Evolutionary conservation across 768 basidiomycete species (phyloP).

Genomic region (Rhodotorula sphaerocarpa): DNA sequence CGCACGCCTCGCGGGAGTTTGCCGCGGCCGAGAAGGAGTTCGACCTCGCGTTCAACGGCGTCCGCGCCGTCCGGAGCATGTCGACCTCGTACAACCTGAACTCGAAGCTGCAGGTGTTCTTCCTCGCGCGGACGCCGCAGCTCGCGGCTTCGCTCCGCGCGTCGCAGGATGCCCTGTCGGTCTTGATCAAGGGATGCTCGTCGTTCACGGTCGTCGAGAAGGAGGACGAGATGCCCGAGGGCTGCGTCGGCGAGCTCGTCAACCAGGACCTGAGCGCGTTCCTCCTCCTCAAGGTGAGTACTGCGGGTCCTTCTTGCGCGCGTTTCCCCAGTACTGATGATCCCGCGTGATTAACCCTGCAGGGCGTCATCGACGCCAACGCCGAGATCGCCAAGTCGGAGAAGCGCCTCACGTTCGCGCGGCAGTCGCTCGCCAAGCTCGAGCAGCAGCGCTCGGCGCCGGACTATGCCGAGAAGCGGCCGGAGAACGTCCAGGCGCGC

Average conservation of each 20-base stretch:
- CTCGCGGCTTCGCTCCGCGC: conserved; percentile 59
- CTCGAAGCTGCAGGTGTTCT: conserved; percentile 74
- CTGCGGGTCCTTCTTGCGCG: no score
- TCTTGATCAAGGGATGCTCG: conserved; percentile 82
- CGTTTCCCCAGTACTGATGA: no score
- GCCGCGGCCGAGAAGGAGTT: conserved; percentile 72
- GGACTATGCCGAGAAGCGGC: conserved; percentile 72
- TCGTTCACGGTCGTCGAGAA: conserved; percentile 60
- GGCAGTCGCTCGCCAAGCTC: conserved; percentile 66
- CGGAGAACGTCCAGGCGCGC: conserved; percentile 69
- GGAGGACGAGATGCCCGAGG: conserved; percentile 64
- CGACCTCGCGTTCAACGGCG: conserved; percentile 68
- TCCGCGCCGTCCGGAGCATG: conserved; percentile 72
- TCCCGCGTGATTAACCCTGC: no score
- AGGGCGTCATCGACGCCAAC: conserved; percentile 86
- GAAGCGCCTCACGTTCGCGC: conserved; percentile 73
- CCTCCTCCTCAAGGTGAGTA: conserved; percentile 70
- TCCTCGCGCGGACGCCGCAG: conserved; percentile 59
- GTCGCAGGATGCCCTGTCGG: conserved; percentile 48
- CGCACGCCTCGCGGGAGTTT: conserved; percentile 39
- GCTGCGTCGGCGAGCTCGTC: conserved; percentile 77
- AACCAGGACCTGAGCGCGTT: conserved; percentile 66
- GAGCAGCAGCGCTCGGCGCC: conserved; percentile 51
- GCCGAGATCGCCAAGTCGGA: conserved; percentile 79
- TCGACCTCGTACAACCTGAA: conserved; percentile 84